Evolutionary conservation across 2,329 filamentous ascomycete species (phyloP).

Genomic region (Emergomyces orientalis): DNA sequence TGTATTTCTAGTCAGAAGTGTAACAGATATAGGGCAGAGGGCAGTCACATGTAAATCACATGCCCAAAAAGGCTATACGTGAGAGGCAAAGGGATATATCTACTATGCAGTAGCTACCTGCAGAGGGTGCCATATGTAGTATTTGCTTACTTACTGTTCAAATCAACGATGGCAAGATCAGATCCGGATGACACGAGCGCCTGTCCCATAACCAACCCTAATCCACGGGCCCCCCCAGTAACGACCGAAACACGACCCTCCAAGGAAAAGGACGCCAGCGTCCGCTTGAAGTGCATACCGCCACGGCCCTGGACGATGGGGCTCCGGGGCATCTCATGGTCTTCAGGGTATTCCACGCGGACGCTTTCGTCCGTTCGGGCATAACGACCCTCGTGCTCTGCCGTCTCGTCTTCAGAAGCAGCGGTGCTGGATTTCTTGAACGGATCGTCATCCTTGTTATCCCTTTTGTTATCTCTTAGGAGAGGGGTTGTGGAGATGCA

Average conservation of each 20-base stretch:
- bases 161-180: constrained; percentile 82
- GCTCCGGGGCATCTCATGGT: constrained; percentile 61
- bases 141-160: constrained; percentile 62
- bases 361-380: constrained; percentile 73
- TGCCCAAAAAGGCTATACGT: background rate
- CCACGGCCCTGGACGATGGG: constrained; percentile 64
- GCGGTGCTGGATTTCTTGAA: constrained; percentile 2
- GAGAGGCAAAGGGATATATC: background rate
- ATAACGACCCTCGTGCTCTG: constrained; percentile 54
- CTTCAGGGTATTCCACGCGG: constrained; percentile 67
- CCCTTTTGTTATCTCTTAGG: background rate
- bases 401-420: constrained; percentile 12
- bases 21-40: background rate
- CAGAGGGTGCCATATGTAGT: constrained; percentile 5
- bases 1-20: constrained; percentile 29
- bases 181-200: constrained; percentile 81
- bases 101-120: background rate
- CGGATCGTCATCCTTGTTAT: constrained; percentile 1
- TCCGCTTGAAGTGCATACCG: constrained; percentile 74
- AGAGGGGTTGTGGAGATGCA: constrained; percentile 5
- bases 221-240: constrained; percentile 79
- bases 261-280: constrained; percentile 75
- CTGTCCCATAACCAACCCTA: constrained; percentile 89
- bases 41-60: background rate
- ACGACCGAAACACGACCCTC: constrained; percentile 76